Evolutionary conservation across 306 rosid species (phyloP), one percentile per base, ranked within the genome.

Genomic region (Canavalia ensiformis): DNA sequence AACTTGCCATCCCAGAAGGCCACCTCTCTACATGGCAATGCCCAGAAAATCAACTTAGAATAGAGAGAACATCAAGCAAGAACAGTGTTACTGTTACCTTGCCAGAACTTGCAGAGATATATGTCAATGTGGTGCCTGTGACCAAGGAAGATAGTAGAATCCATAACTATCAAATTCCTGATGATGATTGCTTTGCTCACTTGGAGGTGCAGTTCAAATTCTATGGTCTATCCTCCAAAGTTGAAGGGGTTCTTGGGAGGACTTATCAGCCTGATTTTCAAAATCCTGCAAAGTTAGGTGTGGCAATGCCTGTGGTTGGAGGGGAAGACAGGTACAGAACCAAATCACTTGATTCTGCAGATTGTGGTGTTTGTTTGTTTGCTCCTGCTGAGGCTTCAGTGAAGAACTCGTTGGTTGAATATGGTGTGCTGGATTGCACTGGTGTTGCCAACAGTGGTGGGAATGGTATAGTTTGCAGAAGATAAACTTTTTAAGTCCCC

Each of bases 171-270:
- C 87, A 78, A 64, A 91, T 94, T 50, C 98, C 97, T 8, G 76
- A 68, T 10, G 72, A 90, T 56, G 88, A 94, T 84, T 90, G 97
- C 63, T 92, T 91, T 75, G 90, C 94, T 46, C 98, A 92, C 68
- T 81, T 94, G 86, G 98, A 94, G 33, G 92, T 91, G 2, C 98
- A 94, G 85, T 94, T 94, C 76, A 86, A 89, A 74, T 94, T 94
- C 88, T 73, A 84, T 3, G 88, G 83, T 33, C 57, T 92, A n/a
- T 90, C 97, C 1, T 54, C 88, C 0, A 85, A 89, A 65, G 94
- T 92, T 54, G 98, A 94, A 82, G 95, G 98, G 68, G 92, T 94
- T 37, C 90, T 94, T 37, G 97, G 97, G 5, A 90, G 94, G 87
- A 91, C 98, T 81, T 94, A 92, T 42, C 92, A 86, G 77, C 97